These are phyloP conservation scores for Phytophthora constricta DNA, from an alignment of 352 stramenopile genomes.

Conservation along the genomic window DNA sequence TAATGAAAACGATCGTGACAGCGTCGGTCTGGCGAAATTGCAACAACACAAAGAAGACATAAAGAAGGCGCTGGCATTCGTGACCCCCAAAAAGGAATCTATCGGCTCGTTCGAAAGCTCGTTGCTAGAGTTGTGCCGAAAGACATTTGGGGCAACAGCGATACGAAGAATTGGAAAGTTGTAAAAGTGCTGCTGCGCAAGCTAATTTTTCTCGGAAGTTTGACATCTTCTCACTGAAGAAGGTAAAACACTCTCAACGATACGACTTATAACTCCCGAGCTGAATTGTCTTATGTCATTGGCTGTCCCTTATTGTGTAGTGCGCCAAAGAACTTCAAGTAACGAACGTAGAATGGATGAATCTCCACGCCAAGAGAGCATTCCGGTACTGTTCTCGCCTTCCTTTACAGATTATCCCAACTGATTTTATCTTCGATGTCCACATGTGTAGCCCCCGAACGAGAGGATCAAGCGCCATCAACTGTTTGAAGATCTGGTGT, in stretches of 20 bases:
- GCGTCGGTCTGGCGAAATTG: conserved; percentile 38
- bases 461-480: conserved; percentile 53
- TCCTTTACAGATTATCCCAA: background rate
- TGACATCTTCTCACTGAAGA: conserved; percentile 60
- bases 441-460: conserved; percentile 53
- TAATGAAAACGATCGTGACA: background rate
- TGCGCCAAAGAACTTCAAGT: conserved; percentile 49
- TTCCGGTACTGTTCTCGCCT: conserved; percentile 36
- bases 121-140: conserved; percentile 62
- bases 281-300: too few relatives aligned
- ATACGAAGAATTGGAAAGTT: conserved; percentile 58
- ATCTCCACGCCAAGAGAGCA: conserved; percentile 20
- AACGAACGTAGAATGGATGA: conserved; percentile 51
- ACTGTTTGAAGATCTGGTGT: conserved; percentile 50
- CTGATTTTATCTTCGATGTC: conserved; percentile 2
- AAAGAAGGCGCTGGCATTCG: conserved; percentile 43
- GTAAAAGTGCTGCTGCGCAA: conserved; percentile 55
- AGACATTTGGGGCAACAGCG: conserved; percentile 49
- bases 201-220: conserved; percentile 63
- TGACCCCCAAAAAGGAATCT: conserved; percentile 54
- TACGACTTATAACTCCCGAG: too few relatives aligned
- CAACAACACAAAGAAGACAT: conserved; percentile 66
- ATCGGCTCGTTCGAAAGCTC: conserved; percentile 61
- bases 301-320: conserved; percentile 23
- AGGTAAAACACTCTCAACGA: conserved; percentile 33